phyloP scores from a whole-genome alignment of 495 filamentous ascomycete genomes.

The Penicillium mononematosum region DNA sequence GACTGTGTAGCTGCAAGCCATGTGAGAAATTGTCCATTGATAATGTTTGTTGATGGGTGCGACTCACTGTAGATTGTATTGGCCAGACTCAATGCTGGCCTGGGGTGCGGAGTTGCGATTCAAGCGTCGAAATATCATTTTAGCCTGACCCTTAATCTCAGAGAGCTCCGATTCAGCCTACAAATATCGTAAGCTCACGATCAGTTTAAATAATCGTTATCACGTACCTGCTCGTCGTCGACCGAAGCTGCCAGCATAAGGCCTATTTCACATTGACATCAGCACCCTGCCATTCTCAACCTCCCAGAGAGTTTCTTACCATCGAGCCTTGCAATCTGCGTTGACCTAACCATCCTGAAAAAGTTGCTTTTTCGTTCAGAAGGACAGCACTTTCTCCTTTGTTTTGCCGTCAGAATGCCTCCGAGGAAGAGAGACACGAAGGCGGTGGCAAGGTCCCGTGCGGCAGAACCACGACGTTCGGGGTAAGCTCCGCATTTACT shows the following conservation, averaged over 20 bases:
- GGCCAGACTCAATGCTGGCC: constrained; percentile 84
- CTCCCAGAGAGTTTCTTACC: constrained; percentile 52
- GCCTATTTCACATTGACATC: constrained; percentile 53
- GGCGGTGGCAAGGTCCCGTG: constrained; percentile 30
- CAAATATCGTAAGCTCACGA: constrained; percentile 4
- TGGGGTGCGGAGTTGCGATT: constrained; percentile 85
- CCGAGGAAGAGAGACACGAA: constrained; percentile 20
- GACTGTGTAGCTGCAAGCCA: constrained; percentile 71
- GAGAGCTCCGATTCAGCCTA: constrained; percentile 72
- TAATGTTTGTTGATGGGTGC: not conserved
- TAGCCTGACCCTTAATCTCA: constrained; percentile 87
- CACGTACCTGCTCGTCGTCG: constrained; percentile 74
- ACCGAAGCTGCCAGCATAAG: constrained; percentile 93
- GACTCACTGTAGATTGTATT: constrained; percentile 83
- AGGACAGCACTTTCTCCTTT: constrained; percentile 12
- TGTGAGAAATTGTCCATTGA: constrained; percentile 10
- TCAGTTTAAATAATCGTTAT: not conserved
- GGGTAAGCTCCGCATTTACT: constrained; percentile 22
- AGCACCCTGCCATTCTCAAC: constrained; percentile 19
- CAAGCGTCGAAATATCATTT: constrained; percentile 82
- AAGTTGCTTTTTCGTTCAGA: not conserved
- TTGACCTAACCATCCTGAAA: constrained; percentile 83
- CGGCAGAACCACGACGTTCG: constrained; percentile 31
- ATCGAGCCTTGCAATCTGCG: constrained; percentile 89
- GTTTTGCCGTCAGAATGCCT: constrained; percentile 35